A percentile compares a stretch with the other conserved stretches of the same genome.
Conservation (phyloP, 257 asterid genomes). For the Solanum pennellii region DNA sequence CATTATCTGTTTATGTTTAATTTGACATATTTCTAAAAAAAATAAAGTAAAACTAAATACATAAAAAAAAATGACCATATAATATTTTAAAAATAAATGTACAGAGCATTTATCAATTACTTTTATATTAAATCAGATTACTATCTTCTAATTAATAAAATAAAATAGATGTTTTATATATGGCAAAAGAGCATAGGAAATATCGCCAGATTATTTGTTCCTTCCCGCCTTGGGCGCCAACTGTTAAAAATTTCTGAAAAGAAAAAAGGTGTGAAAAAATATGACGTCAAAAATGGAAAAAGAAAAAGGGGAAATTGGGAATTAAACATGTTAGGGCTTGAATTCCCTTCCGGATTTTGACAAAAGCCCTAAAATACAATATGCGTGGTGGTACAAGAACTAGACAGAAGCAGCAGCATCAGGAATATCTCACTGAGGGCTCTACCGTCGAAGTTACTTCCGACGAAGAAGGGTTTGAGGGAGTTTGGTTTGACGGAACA, state of each 20-base stretch:
- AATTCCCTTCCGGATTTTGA: neutral
- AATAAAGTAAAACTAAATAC: too few relatives aligned
- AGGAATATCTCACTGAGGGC: slow-evolving; percentile 7
- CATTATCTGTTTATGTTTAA: too few relatives aligned
- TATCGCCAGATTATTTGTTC: neutral
- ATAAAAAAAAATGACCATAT: too few relatives aligned
- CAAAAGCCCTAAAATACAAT: slow-evolving; percentile 1
- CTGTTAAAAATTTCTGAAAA: neutral
- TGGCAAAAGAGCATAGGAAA: neutral
- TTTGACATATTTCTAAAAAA: too few relatives aligned
- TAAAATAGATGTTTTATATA: neutral
- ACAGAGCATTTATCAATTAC: neutral
- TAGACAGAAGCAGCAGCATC: neutral
- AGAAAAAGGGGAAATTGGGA: neutral
- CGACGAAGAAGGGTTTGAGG: slow-evolving; percentile 39
- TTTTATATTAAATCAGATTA: too few relatives aligned
- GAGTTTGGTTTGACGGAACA: slow-evolving; percentile 38
- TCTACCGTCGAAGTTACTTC: slow-evolving; percentile 35
- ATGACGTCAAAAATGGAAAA: neutral
- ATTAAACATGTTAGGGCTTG: neutral
- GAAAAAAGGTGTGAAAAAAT: neutral
- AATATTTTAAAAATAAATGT: too few relatives aligned
- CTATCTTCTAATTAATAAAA: too few relatives aligned
- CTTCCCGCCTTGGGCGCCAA: neutral
- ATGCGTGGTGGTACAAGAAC: neutral